Conservation (phyloP, 1,139 yeast species). For the Maudiozyma humilis region DNA sequence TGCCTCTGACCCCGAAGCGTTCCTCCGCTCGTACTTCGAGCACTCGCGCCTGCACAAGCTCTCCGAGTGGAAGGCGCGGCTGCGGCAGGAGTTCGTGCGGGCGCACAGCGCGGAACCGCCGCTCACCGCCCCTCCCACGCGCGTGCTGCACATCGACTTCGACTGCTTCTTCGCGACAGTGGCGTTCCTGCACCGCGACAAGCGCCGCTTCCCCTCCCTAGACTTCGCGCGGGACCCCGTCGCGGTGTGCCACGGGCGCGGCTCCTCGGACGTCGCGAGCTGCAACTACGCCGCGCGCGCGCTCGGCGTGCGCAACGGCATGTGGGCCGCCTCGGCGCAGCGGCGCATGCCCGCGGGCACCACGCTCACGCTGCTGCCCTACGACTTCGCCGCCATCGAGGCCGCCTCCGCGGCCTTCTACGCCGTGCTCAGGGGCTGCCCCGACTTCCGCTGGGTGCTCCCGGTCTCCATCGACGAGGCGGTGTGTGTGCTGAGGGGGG, state of each 20-base stretch:
- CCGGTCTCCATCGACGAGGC: conserved; percentile 95
- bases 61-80: conserved; percentile 76
- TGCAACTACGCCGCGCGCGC: conserved; percentile 80
- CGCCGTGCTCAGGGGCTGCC: conserved; percentile 31
- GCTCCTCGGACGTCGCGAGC: conserved; percentile 68
- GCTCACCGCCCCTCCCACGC: too few relatives aligned
- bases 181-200: conserved; percentile 51
- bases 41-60: conserved; percentile 83
- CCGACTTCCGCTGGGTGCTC: conserved; percentile 43
- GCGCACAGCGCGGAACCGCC: too few relatives aligned
- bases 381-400: conserved; percentile 72
- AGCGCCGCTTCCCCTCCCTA: conserved; percentile 16
- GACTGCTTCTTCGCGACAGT: conserved; percentile 93
- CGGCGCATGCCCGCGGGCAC: conserved; percentile 46
- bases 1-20: conserved; percentile 22
- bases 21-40: conserved; percentile 60
- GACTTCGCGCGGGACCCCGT: conserved; percentile 56
- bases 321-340: conserved; percentile 73
- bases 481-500: conserved; percentile 45
- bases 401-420: conserved; percentile 49
- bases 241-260: conserved; percentile 76
- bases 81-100: conserved; percentile 54
- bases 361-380: conserved; percentile 49
- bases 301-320: conserved; percentile 72
- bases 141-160: conserved; percentile 87